phyloP scores from a whole-genome alignment of 495 filamentous ascomycete species.

The Trichoderma orchidacearum region DNA sequence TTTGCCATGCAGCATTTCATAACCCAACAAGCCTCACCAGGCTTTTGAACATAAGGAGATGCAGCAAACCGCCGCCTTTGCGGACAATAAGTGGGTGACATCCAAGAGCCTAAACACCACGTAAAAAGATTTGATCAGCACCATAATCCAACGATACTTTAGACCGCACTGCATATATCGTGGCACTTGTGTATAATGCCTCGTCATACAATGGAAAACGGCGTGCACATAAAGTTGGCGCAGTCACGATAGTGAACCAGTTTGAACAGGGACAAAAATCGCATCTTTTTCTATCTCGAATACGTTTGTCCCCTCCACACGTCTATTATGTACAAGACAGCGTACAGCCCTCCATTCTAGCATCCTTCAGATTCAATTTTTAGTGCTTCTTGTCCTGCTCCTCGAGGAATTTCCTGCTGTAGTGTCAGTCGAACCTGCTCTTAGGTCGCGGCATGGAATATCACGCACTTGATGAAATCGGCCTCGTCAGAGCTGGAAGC shows the following conservation, averaged over 20 bases:
- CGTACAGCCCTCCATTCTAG: not conserved
- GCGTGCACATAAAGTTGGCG: not conserved
- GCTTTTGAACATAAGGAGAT: too few species aligned
- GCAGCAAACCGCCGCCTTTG: too few species aligned
- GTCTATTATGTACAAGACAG: not conserved
- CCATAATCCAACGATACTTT: too few species aligned
- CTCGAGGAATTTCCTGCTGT: conserved; percentile 5
- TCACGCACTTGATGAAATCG: conserved; percentile 86
- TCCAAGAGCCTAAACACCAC: too few species aligned
- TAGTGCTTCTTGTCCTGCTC: conserved; percentile 5
- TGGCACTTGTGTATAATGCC: too few species aligned
- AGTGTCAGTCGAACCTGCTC: not conserved
- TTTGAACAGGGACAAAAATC: not conserved
- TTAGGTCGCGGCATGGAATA: not conserved
- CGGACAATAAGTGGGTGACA: too few species aligned
- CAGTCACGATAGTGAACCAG: not conserved
- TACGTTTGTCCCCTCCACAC: not conserved
- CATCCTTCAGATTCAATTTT: not conserved
- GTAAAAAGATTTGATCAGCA: too few species aligned
- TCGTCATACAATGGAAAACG: too few species aligned
- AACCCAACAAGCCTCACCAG: too few species aligned
- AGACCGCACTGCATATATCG: too few species aligned
- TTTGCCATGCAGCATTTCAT: too few species aligned
- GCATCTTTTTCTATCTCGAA: not conserved
- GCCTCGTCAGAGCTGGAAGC: conserved; percentile 86